Percentiles rank a stretch among this genome's conserved stretches.
Conservation (phyloP, 192 early-diverging fungal species). For the Coemansia erecta region DNA sequence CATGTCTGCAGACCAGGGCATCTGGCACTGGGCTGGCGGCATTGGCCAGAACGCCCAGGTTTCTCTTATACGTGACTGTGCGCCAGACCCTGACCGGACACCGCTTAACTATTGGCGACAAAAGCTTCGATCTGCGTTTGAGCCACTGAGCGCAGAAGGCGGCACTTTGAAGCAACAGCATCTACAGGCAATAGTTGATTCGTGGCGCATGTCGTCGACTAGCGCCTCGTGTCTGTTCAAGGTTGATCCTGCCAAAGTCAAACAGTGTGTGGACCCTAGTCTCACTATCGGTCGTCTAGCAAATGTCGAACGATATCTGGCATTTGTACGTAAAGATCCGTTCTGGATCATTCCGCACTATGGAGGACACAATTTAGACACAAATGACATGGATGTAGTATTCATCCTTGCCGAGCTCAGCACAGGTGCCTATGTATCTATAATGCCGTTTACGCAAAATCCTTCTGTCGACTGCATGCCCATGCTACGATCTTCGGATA, state of each 20-base stretch:
- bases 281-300: conserved; percentile 19
- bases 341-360: conserved; percentile 33
- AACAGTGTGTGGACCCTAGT: not conserved
- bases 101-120: conserved; percentile 27
- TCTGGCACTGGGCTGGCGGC: conserved; percentile 31
- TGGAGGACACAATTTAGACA: conserved; percentile 4
- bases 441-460: conserved; percentile 26
- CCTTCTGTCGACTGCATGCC: not conserved
- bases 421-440: conserved; percentile 16
- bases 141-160: not conserved
- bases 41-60: conserved; percentile 35
- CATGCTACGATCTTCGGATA: conserved; percentile 4
- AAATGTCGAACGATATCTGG: conserved; percentile 19
- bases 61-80: conserved; percentile 8
- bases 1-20: not conserved
- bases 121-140: conserved; percentile 18
- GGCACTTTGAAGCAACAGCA: not conserved
- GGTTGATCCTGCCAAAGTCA: not conserved
- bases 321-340: conserved; percentile 34
- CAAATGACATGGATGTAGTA: conserved; percentile 13
- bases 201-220: conserved; percentile 20
- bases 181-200: conserved; percentile 16
- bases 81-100: not conserved
- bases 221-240: conserved; percentile 34
- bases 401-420: conserved; percentile 19